Percentiles rank a stretch among this genome's conserved stretches.
These are phyloP conservation scores for Cercospora brassicicola DNA, from an alignment of 2,329 filamentous ascomycete genomes.

Conservation along the genomic window DNA sequence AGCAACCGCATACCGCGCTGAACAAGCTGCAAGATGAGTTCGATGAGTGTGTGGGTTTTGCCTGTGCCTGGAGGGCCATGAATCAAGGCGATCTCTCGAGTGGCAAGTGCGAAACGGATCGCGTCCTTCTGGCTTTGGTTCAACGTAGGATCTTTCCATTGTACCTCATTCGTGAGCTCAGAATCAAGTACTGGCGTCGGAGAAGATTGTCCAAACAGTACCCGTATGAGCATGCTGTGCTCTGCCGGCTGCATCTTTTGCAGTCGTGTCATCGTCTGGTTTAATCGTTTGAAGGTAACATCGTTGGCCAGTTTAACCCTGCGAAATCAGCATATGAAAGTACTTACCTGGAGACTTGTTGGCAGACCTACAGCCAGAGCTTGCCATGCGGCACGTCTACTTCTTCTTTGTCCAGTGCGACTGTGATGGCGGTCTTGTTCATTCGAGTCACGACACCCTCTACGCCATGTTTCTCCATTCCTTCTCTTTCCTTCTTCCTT, in stretches of 20 bases:
- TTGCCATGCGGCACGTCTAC: slow-evolving; percentile 56
- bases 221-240: slow-evolving; percentile 59
- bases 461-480: slow-evolving; percentile 66
- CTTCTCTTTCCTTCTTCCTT: slow-evolving; percentile 70
- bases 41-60: slow-evolving; percentile 94
- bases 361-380: slow-evolving; percentile 61
- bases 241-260: slow-evolving; percentile 57
- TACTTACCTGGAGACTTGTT: slow-evolving; percentile 24
- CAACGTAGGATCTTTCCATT: slow-evolving; percentile 57
- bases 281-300: slow-evolving; percentile 65
- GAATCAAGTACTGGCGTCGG: slow-evolving; percentile 50
- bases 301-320: slow-evolving; percentile 68
- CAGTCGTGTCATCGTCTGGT: slow-evolving; percentile 62
- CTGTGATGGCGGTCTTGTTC: slow-evolving; percentile 58
- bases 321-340: slow-evolving; percentile 25
- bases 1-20: slow-evolving; percentile 71
- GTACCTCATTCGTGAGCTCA: slow-evolving; percentile 48
- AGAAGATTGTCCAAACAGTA: slow-evolving; percentile 60
- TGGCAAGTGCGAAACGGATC: slow-evolving; percentile 77
- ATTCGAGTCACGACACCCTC: slow-evolving; percentile 71
- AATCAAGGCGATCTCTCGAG: slow-evolving; percentile 80
- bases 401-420: slow-evolving; percentile 69
- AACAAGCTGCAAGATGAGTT: slow-evolving; percentile 88
- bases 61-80: slow-evolving; percentile 95
- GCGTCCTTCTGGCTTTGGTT: slow-evolving; percentile 65